These are phyloP conservation scores for Mortierella sp. DNA, from an alignment of 371 early-diverging fungal genomes.

Conservation along the genomic window DNA sequence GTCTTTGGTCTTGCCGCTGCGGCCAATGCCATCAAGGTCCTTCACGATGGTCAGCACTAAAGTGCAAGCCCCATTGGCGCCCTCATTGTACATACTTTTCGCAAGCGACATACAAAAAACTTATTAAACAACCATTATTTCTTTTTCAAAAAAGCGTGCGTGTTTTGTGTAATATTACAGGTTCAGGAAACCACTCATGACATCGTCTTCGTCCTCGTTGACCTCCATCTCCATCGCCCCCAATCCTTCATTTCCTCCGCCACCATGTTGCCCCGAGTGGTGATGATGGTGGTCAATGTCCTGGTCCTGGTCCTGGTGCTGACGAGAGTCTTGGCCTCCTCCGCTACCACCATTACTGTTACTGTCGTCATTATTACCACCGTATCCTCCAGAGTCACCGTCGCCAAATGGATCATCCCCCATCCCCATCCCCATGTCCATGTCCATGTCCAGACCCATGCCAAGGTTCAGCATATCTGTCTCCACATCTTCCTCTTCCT, in stretches of 20 bases:
- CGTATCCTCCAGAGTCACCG: background rate
- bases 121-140: background rate
- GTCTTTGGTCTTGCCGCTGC: slow-evolving; percentile 32
- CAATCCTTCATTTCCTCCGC: slow-evolving; percentile 13
- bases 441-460: slow-evolving; percentile 41
- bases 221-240: slow-evolving; percentile 46
- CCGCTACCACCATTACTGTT: background rate
- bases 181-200: slow-evolving; percentile 58
- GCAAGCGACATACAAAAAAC: background rate
- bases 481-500: slow-evolving; percentile 17
- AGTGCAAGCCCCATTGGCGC: background rate
- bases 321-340: background rate
- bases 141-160: background rate
- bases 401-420: slow-evolving; percentile 2
- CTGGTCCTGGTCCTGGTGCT: slow-evolving; percentile 6
- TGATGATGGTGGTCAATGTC: slow-evolving; percentile 15
- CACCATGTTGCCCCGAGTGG: slow-evolving; percentile 14
- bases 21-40: slow-evolving; percentile 34
- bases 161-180: slow-evolving; percentile 25
- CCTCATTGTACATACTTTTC: background rate
- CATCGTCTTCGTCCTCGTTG: slow-evolving; percentile 50
- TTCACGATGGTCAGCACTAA: slow-evolving; percentile 24
- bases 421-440: slow-evolving; percentile 21
- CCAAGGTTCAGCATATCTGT: slow-evolving; percentile 48
- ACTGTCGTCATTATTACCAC: background rate